phyloP scores from a whole-genome alignment of 768 basidiomycete genomes.

The Infundibulicybe gibba region DNA sequence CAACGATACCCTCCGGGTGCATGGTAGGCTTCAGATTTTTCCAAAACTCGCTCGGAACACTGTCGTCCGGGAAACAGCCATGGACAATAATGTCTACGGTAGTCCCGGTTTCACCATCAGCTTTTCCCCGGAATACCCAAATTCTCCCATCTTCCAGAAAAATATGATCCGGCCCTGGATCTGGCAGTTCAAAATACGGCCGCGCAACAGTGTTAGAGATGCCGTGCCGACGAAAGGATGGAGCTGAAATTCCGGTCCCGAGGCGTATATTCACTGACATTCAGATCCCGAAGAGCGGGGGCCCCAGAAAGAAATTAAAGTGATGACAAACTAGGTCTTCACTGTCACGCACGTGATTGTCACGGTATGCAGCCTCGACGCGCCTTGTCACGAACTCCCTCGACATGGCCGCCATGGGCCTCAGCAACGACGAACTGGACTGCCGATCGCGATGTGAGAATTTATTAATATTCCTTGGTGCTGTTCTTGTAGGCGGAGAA shows the following conservation, averaged over 20 bases:
- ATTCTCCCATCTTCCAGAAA: constrained; percentile 75
- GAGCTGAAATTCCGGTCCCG: constrained; percentile 80
- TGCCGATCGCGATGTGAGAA: too few relatives aligned
- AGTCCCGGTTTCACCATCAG: constrained; percentile 19
- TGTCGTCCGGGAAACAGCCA: constrained; percentile 92
- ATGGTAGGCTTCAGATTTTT: constrained; percentile 59
- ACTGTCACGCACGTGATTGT: too few relatives aligned
- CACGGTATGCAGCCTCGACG: too few relatives aligned
- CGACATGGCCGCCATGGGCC: too few relatives aligned
- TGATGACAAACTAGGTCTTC: constrained; percentile 50
- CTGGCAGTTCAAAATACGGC: constrained; percentile 71
- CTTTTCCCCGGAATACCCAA: constrained; percentile 53
- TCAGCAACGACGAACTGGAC: too few relatives aligned
- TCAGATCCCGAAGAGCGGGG: constrained; percentile 10
- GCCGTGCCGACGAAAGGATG: constrained; percentile 65
- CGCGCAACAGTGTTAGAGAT: constrained; percentile 77
- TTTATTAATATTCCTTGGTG: too few relatives aligned
- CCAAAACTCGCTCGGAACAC: constrained; percentile 89
- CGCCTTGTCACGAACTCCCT: too few relatives aligned
- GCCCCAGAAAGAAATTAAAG: too few relatives aligned
- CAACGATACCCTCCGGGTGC: constrained; percentile 69
- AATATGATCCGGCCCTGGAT: constrained; percentile 54
- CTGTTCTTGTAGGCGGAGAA: too few relatives aligned
- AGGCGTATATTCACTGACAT: constrained; percentile 59
- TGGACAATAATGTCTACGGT: constrained; percentile 69